phyloP scores from a whole-genome alignment of 208 protist genomes.

The Trypanosoma melophagium region DNA sequence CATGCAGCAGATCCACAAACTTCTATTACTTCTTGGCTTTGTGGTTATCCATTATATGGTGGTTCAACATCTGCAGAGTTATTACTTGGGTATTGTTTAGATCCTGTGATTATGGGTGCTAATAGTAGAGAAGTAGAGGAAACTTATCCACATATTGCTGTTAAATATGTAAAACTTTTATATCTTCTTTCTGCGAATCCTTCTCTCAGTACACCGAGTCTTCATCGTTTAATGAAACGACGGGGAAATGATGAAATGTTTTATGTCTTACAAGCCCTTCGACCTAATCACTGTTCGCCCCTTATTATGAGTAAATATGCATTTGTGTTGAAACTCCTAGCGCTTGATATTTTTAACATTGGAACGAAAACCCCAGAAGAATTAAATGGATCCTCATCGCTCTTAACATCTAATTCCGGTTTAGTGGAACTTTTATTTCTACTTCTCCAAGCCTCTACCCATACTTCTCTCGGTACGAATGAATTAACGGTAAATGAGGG shows the following conservation, averaged over 20 bases:
- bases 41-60: constrained; percentile 31
- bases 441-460: constrained; percentile 31
- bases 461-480: background rate
- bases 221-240: constrained; percentile 53
- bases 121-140: constrained; percentile 43
- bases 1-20: constrained; percentile 38
- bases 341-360: constrained; percentile 64
- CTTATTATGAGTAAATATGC: constrained; percentile 84
- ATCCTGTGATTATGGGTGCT: constrained; percentile 67
- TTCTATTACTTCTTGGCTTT: constrained; percentile 34
- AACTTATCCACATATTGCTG: constrained; percentile 51
- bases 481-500: background rate
- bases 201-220: constrained; percentile 42
- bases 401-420: constrained; percentile 39
- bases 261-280: constrained; percentile 55
- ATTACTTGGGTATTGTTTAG: constrained; percentile 37
- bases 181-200: constrained; percentile 69
- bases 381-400: constrained; percentile 31
- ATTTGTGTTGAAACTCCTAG: constrained; percentile 82
- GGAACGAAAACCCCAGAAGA: constrained; percentile 34
- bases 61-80: constrained; percentile 19
- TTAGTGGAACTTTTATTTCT: constrained; percentile 45
- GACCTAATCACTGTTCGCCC: constrained; percentile 42
- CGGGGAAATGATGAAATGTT: constrained; percentile 63
- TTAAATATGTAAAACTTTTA: constrained; percentile 83